A percentile compares a stretch with the other conserved stretches of the same genome.
Conservation (phyloP, 2,329 filamentous ascomycete genomes). For the Stagonosporopsis tanaceti region DNA sequence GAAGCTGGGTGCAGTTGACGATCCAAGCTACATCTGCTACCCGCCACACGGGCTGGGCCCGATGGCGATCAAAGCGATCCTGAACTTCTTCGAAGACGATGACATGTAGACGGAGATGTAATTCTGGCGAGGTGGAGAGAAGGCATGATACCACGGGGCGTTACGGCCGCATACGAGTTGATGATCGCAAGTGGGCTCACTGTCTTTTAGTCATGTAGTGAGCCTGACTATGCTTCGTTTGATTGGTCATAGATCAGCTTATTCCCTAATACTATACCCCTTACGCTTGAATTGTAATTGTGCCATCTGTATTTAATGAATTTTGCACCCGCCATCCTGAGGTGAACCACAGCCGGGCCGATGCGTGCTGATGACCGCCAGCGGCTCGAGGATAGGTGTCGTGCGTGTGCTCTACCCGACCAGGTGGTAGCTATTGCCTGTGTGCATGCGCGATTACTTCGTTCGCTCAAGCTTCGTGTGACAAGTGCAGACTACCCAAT, state of each 20-base stretch:
- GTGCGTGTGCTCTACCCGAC: too few relatives aligned
- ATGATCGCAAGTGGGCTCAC: slow-evolving; percentile 14
- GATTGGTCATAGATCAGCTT: slow-evolving; percentile 10
- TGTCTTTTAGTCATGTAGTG: neutral
- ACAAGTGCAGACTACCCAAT: neutral
- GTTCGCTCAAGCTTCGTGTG: neutral
- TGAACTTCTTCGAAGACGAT: slow-evolving; percentile 82
- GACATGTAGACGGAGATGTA: slow-evolving; percentile 35
- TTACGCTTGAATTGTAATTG: neutral
- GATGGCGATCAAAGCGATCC: slow-evolving; percentile 81
- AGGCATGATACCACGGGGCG: slow-evolving; percentile 29
- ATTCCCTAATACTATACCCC: slow-evolving; percentile 21
- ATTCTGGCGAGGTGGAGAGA: slow-evolving; percentile 14
- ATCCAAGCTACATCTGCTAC: slow-evolving; percentile 89
- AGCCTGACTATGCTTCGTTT: slow-evolving; percentile 12
- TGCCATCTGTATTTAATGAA: neutral
- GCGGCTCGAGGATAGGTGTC: too few relatives aligned
- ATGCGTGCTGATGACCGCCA: neutral
- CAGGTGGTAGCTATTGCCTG: too few relatives aligned
- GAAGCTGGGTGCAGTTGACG: slow-evolving; percentile 86
- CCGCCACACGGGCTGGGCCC: slow-evolving; percentile 85
- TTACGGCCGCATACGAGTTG: slow-evolving; percentile 19
- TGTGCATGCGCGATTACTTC: too few relatives aligned
- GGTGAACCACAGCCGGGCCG: neutral
- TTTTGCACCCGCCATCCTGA: neutral